Evolutionary conservation across 2,329 filamentous ascomycete species (phyloP).

Genomic region (Bipolaris victoriae): DNA sequence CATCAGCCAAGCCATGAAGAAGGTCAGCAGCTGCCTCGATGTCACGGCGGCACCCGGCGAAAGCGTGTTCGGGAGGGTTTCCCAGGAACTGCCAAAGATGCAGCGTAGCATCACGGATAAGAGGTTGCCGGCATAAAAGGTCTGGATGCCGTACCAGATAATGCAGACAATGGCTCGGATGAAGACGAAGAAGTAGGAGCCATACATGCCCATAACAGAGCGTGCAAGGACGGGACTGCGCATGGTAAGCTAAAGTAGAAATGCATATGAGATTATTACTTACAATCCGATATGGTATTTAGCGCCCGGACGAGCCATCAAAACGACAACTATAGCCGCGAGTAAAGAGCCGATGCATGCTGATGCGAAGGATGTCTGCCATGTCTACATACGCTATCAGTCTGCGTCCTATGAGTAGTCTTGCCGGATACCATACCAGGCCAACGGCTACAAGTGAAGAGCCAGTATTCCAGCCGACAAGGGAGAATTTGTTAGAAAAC

Average conservation of each 20-base stretch:
- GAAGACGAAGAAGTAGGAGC: conserved; percentile 51
- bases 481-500: conserved; percentile 30
- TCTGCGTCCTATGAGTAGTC: not conserved
- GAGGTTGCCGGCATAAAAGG: conserved; percentile 38
- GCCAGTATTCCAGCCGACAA: conserved; percentile 30
- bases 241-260: conserved; percentile 1
- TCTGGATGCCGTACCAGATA: conserved; percentile 49
- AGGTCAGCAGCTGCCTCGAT: conserved; percentile 41
- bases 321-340: conserved; percentile 27
- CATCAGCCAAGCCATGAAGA: conserved; percentile 41
- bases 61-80: conserved; percentile 39
- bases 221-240: conserved; percentile 24
- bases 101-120: conserved; percentile 48
- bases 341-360: conserved; percentile 32
- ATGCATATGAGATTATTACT: not conserved
- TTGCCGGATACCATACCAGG: conserved; percentile 10
- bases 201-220: conserved; percentile 43
- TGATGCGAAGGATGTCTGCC: conserved; percentile 33
- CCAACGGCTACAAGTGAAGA: conserved; percentile 27
- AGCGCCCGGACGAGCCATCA: conserved; percentile 33
- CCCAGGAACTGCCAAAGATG: conserved; percentile 50
- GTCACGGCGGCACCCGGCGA: conserved; percentile 40
- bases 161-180: conserved; percentile 46
- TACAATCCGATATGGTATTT: conserved; percentile 33
- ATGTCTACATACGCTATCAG: conserved; percentile 22